Conservation (phyloP, 2,329 filamentous ascomycete species). For the Fusarium verticillioides region DNA sequence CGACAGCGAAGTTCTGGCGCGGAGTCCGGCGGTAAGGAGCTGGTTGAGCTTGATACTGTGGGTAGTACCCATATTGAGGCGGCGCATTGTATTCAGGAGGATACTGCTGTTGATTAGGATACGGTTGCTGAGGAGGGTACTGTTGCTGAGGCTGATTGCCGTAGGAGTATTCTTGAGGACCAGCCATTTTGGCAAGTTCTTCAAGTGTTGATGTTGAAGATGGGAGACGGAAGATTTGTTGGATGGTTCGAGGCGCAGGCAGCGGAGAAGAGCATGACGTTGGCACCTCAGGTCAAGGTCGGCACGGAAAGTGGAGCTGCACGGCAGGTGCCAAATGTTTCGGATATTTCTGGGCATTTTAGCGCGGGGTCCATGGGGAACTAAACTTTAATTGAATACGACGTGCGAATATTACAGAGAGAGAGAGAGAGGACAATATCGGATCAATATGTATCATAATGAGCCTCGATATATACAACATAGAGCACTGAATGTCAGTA, state of each 20-base stretch:
- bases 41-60: constrained; percentile 8
- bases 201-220: not conserved
- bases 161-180: constrained; percentile 18
- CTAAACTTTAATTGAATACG: constrained; percentile 23
- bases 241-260: not conserved
- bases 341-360: not conserved
- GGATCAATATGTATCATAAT: not conserved
- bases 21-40: constrained; percentile 4
- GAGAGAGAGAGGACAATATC: not conserved
- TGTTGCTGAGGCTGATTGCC: constrained; percentile 9
- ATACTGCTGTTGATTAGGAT: constrained; percentile 8
- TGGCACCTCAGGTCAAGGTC: not conserved
- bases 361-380: not conserved
- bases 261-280: not conserved
- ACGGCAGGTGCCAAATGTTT: not conserved
- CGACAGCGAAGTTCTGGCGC: constrained; percentile 18
- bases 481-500: not conserved
- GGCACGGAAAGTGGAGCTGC: constrained; percentile 1
- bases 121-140: not conserved
- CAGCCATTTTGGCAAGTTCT: constrained; percentile 14
- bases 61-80: constrained; percentile 25
- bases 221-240: not conserved
- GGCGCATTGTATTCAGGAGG: constrained; percentile 5
- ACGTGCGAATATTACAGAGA: constrained; percentile 11
- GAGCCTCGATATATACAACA: not conserved